These are phyloP conservation scores for Aspergillus quadricinctus DNA, from an alignment of 2,329 filamentous ascomycete species.

Conservation along the genomic window DNA sequence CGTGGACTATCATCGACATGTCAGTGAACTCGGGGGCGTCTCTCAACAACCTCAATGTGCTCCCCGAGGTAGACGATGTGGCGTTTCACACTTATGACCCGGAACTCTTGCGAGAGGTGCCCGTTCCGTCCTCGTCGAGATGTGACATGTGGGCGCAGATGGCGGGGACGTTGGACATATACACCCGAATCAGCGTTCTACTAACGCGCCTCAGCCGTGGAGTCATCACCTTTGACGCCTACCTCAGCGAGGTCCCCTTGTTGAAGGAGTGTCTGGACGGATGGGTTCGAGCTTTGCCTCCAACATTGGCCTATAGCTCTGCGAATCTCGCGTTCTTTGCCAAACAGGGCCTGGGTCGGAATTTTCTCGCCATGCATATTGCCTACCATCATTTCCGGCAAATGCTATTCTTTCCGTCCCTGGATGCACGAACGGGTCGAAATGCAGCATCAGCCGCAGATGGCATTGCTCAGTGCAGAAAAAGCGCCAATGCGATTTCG, in stretches of 20 bases:
- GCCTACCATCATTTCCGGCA: constrained; percentile 19
- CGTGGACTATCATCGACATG: constrained; percentile 18
- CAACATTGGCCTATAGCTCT: constrained; percentile 8
- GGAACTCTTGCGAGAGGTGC: constrained; percentile 1
- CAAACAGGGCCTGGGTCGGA: constrained; percentile 13
- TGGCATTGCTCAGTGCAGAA: constrained; percentile 13
- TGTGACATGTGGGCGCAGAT: constrained; percentile 21
- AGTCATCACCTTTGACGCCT: constrained; percentile 12
- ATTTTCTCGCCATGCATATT: constrained; percentile 21
- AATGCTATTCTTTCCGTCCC: constrained; percentile 20
- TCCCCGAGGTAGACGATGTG: constrained; percentile 17
- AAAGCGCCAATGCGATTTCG: constrained; percentile 12
- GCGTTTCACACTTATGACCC: constrained; percentile 11
- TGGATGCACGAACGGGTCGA: constrained; percentile 7
- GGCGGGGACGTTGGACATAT: constrained; percentile 15
- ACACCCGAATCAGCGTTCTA: constrained; percentile 13
- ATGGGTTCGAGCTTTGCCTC: constrained; percentile 13
- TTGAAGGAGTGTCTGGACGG: constrained; percentile 11
- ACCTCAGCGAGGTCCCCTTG: constrained; percentile 9
- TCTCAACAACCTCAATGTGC: not conserved
- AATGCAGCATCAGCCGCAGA: not conserved
- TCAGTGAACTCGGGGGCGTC: constrained; percentile 12
- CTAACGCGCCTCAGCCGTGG: constrained; percentile 13
- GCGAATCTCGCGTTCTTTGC: constrained; percentile 12
- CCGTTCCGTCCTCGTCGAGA: not conserved